phyloP scores from a whole-genome alignment of 2,329 filamentous ascomycete species.

The Epichloe scottii region DNA sequence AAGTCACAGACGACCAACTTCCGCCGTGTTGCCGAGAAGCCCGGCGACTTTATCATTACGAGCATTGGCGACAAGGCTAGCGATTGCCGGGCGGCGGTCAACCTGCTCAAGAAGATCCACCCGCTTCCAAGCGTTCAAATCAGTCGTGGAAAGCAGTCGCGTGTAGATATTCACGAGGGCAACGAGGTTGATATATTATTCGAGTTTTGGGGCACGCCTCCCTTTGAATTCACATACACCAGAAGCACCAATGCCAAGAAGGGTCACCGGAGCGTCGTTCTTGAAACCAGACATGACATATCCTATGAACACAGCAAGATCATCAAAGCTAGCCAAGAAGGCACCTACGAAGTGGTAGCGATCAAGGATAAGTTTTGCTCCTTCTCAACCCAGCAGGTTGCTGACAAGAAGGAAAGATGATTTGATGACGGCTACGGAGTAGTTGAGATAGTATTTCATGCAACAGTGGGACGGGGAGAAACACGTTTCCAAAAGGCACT shows the following conservation, averaged over 20 bases:
- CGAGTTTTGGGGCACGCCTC: conserved; percentile 88
- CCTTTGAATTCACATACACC: conserved; percentile 96
- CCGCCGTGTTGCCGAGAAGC: conserved; percentile 82
- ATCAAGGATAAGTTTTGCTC: conserved; percentile 91
- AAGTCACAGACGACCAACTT: conserved; percentile 71
- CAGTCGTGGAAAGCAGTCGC: conserved; percentile 66
- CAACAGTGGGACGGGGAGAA: background rate
- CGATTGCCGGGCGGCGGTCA: conserved; percentile 69
- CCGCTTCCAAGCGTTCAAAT: conserved; percentile 85
- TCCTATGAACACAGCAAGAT: conserved; percentile 72
- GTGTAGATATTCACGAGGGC: conserved; percentile 92
- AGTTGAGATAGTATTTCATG: background rate
- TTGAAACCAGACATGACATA: conserved; percentile 84
- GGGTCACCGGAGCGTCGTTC: conserved; percentile 63
- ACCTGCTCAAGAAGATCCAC: conserved; percentile 75
- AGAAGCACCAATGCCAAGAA: conserved; percentile 74
- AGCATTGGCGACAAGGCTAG: conserved; percentile 78
- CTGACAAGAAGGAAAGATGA: conserved; percentile 29
- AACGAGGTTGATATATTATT: conserved; percentile 88
- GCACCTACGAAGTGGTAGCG: conserved; percentile 91
- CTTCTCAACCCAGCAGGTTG: conserved; percentile 59
- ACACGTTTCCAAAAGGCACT: conserved; percentile 18
- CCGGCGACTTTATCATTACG: conserved; percentile 79
- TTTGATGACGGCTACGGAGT: background rate
- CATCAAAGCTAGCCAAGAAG: conserved; percentile 79